Conservation (phyloP, 495 filamentous ascomycete species). For the Trichoderma asperelloides region DNA sequence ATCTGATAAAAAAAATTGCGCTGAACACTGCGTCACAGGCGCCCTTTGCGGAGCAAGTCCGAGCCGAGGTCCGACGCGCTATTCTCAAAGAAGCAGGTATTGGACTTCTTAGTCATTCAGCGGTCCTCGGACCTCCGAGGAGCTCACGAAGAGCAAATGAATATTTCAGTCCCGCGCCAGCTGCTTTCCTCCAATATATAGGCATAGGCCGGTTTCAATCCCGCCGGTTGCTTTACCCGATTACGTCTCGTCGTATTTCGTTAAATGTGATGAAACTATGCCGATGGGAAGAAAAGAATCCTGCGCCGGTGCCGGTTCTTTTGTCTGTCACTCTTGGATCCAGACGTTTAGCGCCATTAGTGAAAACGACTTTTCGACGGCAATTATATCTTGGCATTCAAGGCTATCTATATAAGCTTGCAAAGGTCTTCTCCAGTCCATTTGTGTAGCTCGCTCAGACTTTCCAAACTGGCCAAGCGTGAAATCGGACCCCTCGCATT, state of each 20-base stretch:
- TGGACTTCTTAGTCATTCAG: neutral
- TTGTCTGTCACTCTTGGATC: too few species aligned
- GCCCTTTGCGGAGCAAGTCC: neutral
- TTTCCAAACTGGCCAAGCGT: slow-evolving; percentile 1
- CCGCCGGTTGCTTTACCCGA: too few species aligned
- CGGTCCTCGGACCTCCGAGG: neutral
- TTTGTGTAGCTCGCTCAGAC: neutral
- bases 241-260: too few species aligned
- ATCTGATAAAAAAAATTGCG: slow-evolving; percentile 1
- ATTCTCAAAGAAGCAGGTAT: neutral
- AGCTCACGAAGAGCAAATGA: neutral
- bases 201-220: too few species aligned
- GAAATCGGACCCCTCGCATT: neutral
- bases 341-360: too few species aligned
- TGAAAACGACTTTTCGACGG: too few species aligned
- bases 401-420: neutral
- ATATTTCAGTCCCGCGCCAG: neutral
- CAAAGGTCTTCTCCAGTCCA: neutral
- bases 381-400: neutral
- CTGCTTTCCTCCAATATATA: too few species aligned
- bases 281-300: too few species aligned
- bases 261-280: too few species aligned
- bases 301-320: too few species aligned
- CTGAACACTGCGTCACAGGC: neutral
- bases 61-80: slow-evolving; percentile 1